Base-by-base conservation (phyloP, 495 filamentous ascomycete genomes). In the Tuber umbilicatum region DNA sequence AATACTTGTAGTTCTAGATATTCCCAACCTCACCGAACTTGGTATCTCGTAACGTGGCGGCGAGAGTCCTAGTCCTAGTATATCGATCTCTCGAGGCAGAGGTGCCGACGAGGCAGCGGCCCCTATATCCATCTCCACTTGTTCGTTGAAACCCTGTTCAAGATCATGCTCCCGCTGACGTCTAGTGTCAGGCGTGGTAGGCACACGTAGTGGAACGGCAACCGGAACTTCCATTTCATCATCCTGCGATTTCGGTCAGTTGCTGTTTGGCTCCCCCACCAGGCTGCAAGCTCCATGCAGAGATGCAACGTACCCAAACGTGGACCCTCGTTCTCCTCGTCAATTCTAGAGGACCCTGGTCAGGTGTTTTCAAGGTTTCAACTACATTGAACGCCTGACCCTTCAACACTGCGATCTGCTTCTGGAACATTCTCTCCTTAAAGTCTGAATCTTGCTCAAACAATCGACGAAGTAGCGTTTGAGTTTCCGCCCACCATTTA, bases 361-460 rank as follows among this genome's bases (percentile, higher is more conserved):
- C 96, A 1, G 88, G 86, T 5, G 90, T 91, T 81, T 99, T 99
- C 71, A 99, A 86, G 17, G 94, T 97, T 85, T 99, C 95, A 14
- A 99, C 94, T 3, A 99, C 95, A 83, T 99, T 99, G 92, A 94
- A 99, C 14, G 96, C 95, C 81, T 99, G 95, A 6, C 95, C 95
- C 85, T 99, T 99, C 92, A 99, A 95, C 60, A 99, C 95, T 1
- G 96, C 94, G 69, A 98, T 97, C 81, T 99, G 95, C 72, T 91
- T 88, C 27, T 93, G 93, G 84, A 96, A 99, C 95, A 99, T 99
- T 83, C 91, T 90, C 84, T 99, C 95, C 80, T 98, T 92, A 83
- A 99, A 99, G 83, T 98, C 95, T 0, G 92, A 89, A 82, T 99
- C 95, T 82, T 94, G 89, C 76, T 91, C 89, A 80, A 99, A 99